Base-by-base conservation (phyloP, 345 rosid genomes). In the Excoecaria agallocha region DNA sequence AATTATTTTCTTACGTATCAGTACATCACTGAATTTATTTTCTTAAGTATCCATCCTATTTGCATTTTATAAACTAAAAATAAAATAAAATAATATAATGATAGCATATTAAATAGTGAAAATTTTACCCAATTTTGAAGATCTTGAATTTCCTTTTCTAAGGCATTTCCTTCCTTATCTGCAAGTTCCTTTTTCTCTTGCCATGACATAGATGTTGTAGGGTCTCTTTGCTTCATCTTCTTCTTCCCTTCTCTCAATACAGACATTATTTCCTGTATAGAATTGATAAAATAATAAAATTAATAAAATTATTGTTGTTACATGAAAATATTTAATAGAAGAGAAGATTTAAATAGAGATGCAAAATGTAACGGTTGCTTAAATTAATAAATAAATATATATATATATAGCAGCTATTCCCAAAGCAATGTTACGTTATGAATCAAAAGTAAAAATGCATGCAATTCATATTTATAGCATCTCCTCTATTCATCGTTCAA, bases 121-220 rank as follows among this genome's bases (percentile, higher is more conserved):
- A 37, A 1, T 3, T 37, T 5, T 74, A 74, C 86, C 84, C 87
- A 81, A 68, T 65, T 57, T 61, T 39, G 63, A 72, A 84, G 79
- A 63, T 76, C 74, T 38, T 76, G 22, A 19, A 81, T 68, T 49
- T 76, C 76, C 24, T 74, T 79, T 10, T 45, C 43, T 50, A 84
- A 35, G 37, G 41, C 67, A 9, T 68, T 57, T 46, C 70, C 79
- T 76, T 81, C 87, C 9, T 68, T 3, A 16, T 81, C 75, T 9
- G 78, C 76, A 66, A 77, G 15, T 8, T 78, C 66, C 61, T 67
- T 76, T 25, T 52, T 81, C 52, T 81, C 71, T 56, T 70, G 71
- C 61, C 72, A 57, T 20, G 82, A 75, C 37, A 43, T 24, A 9
- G 67, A n/a, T 16, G 69, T 46, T 10, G 24, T 46, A n/a, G 66